Conservation (phyloP, 2,329 filamentous ascomycete genomes). For the Epichloe coenophiala region DNA sequence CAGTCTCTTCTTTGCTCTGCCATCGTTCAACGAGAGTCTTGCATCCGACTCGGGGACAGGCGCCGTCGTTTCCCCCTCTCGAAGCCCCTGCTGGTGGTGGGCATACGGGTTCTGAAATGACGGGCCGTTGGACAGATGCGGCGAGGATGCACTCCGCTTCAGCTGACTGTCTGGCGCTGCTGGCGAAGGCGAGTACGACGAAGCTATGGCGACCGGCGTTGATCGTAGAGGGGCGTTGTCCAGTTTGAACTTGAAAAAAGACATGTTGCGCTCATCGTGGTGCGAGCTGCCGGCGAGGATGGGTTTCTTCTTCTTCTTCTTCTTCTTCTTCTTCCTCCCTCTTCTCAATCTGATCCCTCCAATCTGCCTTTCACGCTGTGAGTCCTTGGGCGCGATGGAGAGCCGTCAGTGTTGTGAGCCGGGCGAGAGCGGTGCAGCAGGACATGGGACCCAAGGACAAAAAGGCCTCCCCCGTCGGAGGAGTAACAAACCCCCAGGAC, state of each 20-base stretch:
- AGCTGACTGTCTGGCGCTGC: neutral
- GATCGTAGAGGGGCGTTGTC: neutral
- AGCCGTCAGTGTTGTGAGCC: neutral
- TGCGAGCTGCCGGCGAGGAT: neutral
- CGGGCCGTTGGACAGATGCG: neutral
- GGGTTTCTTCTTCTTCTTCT: neutral
- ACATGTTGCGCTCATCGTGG: conserved; percentile 5
- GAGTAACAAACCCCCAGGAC: neutral
- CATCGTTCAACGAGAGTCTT: neutral
- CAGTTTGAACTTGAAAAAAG: conserved; percentile 5
- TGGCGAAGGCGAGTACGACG: neutral
- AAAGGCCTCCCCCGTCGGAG: neutral
- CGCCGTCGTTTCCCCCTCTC: neutral
- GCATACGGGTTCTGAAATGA: neutral
- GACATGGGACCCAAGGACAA: neutral
- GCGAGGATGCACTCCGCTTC: neutral
- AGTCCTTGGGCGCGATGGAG: neutral
- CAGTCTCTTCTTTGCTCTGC: neutral
- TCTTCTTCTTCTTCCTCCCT: too few relatives aligned
- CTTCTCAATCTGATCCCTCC: neutral
- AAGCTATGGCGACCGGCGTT: neutral
- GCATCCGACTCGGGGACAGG: neutral
- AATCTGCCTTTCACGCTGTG: neutral
- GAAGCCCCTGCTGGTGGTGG: neutral
- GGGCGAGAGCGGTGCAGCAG: neutral